Base-by-base conservation (phyloP, 1,139 yeast genomes). In the Suhomyces yuchorum region DNA sequence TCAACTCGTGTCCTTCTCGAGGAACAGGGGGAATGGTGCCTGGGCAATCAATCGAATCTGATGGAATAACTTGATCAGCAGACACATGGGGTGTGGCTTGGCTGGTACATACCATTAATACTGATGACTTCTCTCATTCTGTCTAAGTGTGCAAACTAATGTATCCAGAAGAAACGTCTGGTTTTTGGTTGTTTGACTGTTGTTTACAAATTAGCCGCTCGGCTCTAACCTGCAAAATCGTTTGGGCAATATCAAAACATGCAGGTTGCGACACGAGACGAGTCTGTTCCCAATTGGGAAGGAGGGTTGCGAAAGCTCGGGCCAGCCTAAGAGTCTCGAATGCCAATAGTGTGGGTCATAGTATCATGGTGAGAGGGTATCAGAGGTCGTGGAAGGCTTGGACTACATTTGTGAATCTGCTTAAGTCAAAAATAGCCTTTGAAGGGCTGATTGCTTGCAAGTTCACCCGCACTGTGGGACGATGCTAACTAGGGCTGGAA, bases 61-160 rank as follows among this genome's bases (percentile, higher is more conserved):
- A 20, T 20, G 11, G n/a, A 33, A 34, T 4, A 23, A 7, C 4
- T 19, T 11, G 12, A 5, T 8, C 17, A 22, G 14, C 18, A 23
- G n/a, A 5, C 39, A 23, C 19, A 14, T n/a, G 14, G 4, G 18
- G 30, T 37, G 30, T 37, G 11, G 20, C 7, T 17, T 4, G 18
- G 6, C 8, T 15, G 39, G 33, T 17, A 77, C 89, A 59, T 80
- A 85, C 90, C 92, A 71, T 89, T 89, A 66, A 89, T 82, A 78
- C 96, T 88, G 68, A 89, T 88, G 60, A 89, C 96, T 83, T 89
- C 96, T 84, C 96, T 87, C 96, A 88, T 88, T 42, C 43, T 48
- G 43, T 17, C 30, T 46, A 17, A 17, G 30, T 44, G 41, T 47
- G 44, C 40, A 41, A 45, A 33, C 40, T 46, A 26, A 37, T 44